Conservation (phyloP, 73 alveolate species). For the Tetrahymena borealis region DNA sequence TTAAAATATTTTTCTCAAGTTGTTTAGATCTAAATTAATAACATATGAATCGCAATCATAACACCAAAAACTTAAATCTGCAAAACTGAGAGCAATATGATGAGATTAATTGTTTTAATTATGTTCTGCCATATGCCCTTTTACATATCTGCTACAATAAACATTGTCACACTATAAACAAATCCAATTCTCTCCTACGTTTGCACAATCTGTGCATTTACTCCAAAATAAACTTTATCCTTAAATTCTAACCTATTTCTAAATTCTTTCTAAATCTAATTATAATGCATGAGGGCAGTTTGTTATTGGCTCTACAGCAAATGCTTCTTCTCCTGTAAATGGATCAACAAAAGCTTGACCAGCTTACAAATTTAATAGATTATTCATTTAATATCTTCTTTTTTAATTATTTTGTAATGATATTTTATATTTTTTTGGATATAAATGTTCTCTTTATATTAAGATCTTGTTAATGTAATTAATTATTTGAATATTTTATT, state of each 20-base stretch:
- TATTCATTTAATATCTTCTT: neutral
- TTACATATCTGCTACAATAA: neutral
- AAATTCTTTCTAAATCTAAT: neutral
- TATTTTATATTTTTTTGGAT: too few species aligned
- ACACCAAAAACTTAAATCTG: neutral
- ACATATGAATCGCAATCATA: neutral
- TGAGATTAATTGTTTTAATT: neutral
- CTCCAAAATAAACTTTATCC: neutral
- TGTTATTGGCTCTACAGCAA: neutral
- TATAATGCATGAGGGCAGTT: neutral
- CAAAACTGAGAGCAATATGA: neutral
- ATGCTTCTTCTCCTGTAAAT: neutral
- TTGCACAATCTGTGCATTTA: neutral
- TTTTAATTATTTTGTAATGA: neutral
- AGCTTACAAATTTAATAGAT: neutral
- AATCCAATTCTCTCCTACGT: neutral
- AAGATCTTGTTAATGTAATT: neutral
- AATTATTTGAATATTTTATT: neutral
- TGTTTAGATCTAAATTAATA: neutral
- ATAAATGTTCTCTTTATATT: neutral
- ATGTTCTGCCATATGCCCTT: neutral
- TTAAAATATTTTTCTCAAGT: neutral
- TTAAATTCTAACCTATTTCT: neutral
- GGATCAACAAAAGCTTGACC: neutral
- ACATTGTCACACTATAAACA: neutral